Conservation (phyloP, 306 rosid species). For the cucumber (Cucumis sativus) region Cucumber_9930_V3 NC_026659.2:30713501-30714000, state of each 20-base stretch:
- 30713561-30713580: background rate
- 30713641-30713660: background rate
- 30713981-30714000: too few species aligned
- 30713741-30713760: background rate
- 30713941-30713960: too few species aligned
- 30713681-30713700: background rate
- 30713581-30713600: background rate
- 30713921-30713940: too few species aligned
- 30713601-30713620: background rate
- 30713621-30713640: background rate
- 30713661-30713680: background rate
- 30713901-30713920: too few species aligned
- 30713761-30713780: background rate
- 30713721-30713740: background rate
- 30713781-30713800: too few species aligned
- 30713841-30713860: too few species aligned
- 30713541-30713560: background rate
- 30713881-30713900: too few species aligned
- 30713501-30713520: constrained; percentile 62
- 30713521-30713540: constrained; percentile 37
- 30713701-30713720: background rate
- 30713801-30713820: too few species aligned
- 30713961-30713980: too few species aligned
- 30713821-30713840: too few species aligned
- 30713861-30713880: too few species aligned